Evolutionary conservation across 768 basidiomycete species (phyloP), one percentile per base, ranked within the genome.

Genomic region (Phylloporus arenicola): DNA sequence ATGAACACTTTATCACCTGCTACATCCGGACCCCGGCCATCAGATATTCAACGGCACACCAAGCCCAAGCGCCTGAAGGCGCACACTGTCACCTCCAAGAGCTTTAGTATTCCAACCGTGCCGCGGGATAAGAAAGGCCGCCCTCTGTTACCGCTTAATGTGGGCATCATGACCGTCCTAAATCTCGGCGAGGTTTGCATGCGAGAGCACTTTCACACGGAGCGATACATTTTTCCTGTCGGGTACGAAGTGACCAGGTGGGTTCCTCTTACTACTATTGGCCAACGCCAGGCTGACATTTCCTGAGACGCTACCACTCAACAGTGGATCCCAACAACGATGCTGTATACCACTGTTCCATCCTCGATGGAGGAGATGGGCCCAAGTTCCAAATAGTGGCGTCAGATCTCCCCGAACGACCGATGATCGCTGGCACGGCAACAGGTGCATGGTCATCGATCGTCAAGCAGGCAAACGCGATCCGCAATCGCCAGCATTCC

Each of bases 381-480:
- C 88, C 88, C 44, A 90, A 88, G 62, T 92, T 92, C 67, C 83
- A 89, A 66, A 88, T 92, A 57, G 77, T 85, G 45, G 83, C 86
- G 16, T 76, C 80, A 4, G 89, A 92, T 62, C 75, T 76, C 19
- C 79, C 82, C 3, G 84, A 82, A 57, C 78, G 81, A 42, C 80
- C 86, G 37, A 79, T 91, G 59, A 82, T 85, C 43, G 88, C 89
- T 1, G 86, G 86, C n/a, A 91, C 89, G 1, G 88, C 89, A 29
- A 92, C 89, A 0, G 90, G 89, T 29, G 88, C 88, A 42, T 92
- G 89, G 89, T 83, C 85, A 4, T 81, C 75, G 57, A 86, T 92
- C 56, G 88, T 92, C 45, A 84, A 83, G 60, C 81, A 86, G 45
- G 89, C 90, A 1, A 92, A 91, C 61, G 77, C 79, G 38, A 82